phyloP scores from a whole-genome alignment of 345 rosid genomes.

The Eucalyptus cloeziana region DNA sequence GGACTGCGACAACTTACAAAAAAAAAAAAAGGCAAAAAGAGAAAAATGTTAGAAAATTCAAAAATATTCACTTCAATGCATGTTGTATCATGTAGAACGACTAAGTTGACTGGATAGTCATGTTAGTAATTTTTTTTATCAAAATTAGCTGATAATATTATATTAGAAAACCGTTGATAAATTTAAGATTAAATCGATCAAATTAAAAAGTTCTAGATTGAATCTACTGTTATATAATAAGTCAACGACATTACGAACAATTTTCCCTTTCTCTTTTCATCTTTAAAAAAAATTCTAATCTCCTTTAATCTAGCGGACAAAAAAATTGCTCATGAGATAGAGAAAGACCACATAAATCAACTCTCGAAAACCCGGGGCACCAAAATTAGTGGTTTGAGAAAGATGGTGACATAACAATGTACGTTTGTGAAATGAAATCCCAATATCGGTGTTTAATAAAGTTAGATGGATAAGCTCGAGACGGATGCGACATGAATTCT shows the following conservation, averaged over 20 bases:
- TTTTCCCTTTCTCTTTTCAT: not conserved
- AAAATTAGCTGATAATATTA: too few species aligned
- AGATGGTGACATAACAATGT: not conserved
- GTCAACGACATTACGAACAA: not conserved
- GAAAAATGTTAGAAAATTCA: too few species aligned
- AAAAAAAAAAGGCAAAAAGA: not conserved
- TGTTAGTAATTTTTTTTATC: too few species aligned
- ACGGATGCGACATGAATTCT: not conserved
- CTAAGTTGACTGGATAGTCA: too few species aligned
- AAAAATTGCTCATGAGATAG: too few species aligned
- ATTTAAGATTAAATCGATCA: too few species aligned
- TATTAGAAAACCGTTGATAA: too few species aligned
- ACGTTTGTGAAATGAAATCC: not conserved
- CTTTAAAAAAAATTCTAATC: not conserved
- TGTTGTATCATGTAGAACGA: fast-evolving
- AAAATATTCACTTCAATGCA: fast-evolving
- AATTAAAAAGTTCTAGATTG: too few species aligned
- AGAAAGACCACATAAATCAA: not conserved
- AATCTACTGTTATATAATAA: too few species aligned
- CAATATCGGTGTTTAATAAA: not conserved
- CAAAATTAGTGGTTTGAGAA: not conserved
- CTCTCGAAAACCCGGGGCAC: not conserved
- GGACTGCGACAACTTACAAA: not conserved
- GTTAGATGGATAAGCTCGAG: not conserved
- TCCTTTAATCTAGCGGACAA: not conserved